These are phyloP conservation scores for Kazachstania sp. DNA, from an alignment of 1,139 yeast species.

Conservation along the genomic window DNA sequence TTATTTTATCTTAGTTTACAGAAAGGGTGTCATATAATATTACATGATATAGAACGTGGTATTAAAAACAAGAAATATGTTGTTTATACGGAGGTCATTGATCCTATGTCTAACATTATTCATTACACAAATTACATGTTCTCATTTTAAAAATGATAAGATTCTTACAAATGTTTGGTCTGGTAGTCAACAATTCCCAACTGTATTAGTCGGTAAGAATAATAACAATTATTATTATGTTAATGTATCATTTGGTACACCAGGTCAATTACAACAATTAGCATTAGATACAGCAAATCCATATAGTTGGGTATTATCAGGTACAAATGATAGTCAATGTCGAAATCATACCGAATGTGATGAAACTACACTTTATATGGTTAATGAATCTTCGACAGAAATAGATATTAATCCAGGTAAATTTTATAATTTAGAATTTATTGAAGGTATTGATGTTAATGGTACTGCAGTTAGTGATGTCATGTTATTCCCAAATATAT, in stretches of 20 bases:
- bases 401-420: constrained; percentile 5
- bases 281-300: constrained; percentile 39
- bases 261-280: constrained; percentile 30
- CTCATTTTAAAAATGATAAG: neutral
- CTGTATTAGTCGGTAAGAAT: constrained; percentile 19
- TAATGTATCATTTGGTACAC: constrained; percentile 33
- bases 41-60: neutral
- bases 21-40: too few relatives aligned
- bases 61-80: neutral
- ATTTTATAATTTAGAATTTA: constrained; percentile 13
- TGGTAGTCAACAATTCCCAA: neutral
- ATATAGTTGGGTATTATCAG: constrained; percentile 35
- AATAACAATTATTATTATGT: constrained; percentile 27
- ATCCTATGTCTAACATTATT: neutral
- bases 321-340: constrained; percentile 22
- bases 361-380: constrained; percentile 12
- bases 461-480: constrained; percentile 21
- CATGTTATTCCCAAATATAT: constrained; percentile 13
- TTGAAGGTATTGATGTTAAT: constrained; percentile 17
- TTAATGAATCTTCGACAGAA: constrained; percentile 16
- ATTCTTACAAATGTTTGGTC: neutral
- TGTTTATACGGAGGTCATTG: neutral
- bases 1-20: too few relatives aligned
- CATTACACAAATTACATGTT: neutral
- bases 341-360: constrained; percentile 8